Evolutionary conservation across 768 basidiomycete genomes (phyloP).

Genomic region (Boletus subparvulus): DNA sequence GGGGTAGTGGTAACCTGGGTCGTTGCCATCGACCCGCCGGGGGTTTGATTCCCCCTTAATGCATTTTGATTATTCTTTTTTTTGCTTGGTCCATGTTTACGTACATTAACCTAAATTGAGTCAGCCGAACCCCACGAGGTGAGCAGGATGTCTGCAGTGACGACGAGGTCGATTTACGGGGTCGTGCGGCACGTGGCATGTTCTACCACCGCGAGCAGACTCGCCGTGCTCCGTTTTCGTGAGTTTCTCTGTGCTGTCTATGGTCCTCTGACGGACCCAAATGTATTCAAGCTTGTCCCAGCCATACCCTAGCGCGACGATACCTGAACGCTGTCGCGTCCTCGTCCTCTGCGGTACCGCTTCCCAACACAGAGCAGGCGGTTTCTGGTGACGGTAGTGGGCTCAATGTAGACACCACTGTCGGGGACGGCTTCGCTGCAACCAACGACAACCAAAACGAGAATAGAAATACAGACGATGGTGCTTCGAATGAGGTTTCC

Average conservation of each 20-base stretch:
- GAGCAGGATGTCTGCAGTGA: not conserved
- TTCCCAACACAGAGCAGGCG: not conserved
- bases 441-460: not conserved
- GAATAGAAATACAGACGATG: not conserved
- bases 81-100: not conserved
- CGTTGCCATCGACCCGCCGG: constrained; percentile 81
- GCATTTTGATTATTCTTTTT: not conserved
- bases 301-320: not conserved
- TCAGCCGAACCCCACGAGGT: too few species aligned
- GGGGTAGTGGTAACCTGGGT: constrained; percentile 69
- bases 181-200: not conserved
- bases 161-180: not conserved
- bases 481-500: not conserved
- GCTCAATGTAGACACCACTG: not conserved
- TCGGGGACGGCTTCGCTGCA: not conserved
- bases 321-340: constrained; percentile 1
- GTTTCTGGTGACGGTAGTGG: not conserved
- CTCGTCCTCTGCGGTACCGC: not conserved
- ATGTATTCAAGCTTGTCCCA: constrained; percentile 1
- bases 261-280: not conserved
- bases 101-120: not conserved
- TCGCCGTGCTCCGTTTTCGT: constrained; percentile 5
- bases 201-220: not conserved
- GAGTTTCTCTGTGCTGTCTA: constrained; percentile 4
- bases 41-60: constrained; percentile 69